A percentile compares a stretch with the other conserved stretches of the same genome.
These are phyloP conservation scores for Ajuga reptans DNA, from an alignment of 305 asterid species.

Conservation along the genomic window DNA sequence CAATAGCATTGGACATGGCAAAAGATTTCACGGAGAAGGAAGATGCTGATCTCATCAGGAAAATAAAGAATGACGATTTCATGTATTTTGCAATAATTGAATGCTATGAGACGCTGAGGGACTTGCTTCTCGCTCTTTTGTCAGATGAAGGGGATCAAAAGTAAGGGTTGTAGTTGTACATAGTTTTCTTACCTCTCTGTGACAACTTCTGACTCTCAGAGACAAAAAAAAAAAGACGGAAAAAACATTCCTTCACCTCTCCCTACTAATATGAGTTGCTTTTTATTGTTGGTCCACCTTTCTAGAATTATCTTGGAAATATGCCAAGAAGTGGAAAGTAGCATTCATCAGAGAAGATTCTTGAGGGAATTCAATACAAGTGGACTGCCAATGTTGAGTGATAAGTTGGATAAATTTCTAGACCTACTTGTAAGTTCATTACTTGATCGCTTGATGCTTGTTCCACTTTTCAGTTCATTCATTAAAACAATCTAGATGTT, in stretches of 20 bases:
- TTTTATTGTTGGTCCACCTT: slow-evolving; percentile 17
- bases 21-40: slow-evolving; percentile 79
- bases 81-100: slow-evolving; percentile 84
- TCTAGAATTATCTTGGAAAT: slow-evolving; percentile 61
- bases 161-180: slow-evolving; percentile 49
- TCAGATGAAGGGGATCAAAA: slow-evolving; percentile 46
- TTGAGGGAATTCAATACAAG: slow-evolving; percentile 59
- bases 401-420: slow-evolving; percentile 69
- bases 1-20: slow-evolving; percentile 98
- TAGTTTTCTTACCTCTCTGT: slow-evolving; percentile 19
- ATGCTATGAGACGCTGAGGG: slow-evolving; percentile 73
- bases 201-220: neutral
- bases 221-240: neutral
- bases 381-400: slow-evolving; percentile 67
- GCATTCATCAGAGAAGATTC: slow-evolving; percentile 46
- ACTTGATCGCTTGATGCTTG: slow-evolving; percentile 3
- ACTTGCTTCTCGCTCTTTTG: slow-evolving; percentile 57
- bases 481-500: slow-evolving; percentile 16
- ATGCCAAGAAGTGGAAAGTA: slow-evolving; percentile 51
- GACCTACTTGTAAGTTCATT: slow-evolving; percentile 48
- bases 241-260: neutral
- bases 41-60: slow-evolving; percentile 80
- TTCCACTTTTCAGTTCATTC: slow-evolving; percentile 6
- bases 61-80: slow-evolving; percentile 72
- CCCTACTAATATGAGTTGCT: slow-evolving; percentile 1